These are phyloP conservation scores for Cytospora leucostoma DNA, from an alignment of 2,329 filamentous ascomycete species.

Conservation along the genomic window DNA sequence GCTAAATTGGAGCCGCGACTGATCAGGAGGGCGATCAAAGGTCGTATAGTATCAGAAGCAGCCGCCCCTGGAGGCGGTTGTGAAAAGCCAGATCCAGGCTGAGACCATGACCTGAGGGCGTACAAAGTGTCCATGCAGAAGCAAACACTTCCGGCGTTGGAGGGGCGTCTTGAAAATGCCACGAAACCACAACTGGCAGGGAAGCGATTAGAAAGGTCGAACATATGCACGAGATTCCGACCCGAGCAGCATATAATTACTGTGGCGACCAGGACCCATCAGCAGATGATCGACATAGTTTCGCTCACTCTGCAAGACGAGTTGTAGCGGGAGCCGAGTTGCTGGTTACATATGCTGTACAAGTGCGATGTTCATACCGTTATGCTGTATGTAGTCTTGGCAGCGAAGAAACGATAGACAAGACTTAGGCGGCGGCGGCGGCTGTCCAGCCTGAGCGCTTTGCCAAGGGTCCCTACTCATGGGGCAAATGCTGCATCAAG, in stretches of 20 bases:
- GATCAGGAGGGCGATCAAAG: neutral
- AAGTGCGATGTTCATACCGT: conserved; percentile 12
- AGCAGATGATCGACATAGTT: neutral
- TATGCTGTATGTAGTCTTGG: conserved; percentile 5
- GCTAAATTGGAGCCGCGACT: neutral
- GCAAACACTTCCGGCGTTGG: neutral
- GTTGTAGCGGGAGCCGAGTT: conserved; percentile 7
- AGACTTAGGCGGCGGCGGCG: conserved; percentile 14
- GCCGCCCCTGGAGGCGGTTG: conserved; percentile 8
- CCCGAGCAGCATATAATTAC: neutral
- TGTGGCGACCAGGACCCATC: neutral
- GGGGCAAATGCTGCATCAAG: conserved; percentile 6
- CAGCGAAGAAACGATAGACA: conserved; percentile 12
- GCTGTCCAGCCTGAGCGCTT: conserved; percentile 1
- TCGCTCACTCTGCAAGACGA: neutral
- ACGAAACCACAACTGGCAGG: neutral
- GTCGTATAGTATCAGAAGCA: neutral
- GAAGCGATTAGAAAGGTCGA: neutral
- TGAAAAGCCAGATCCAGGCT: neutral
- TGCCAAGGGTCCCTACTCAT: neutral
- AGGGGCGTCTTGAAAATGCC: neutral
- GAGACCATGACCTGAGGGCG: neutral
- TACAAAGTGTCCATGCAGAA: neutral
- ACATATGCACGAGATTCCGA: neutral
- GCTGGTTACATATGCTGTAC: conserved; percentile 18